These are phyloP conservation scores for Miscanthus sacchariflorus DNA, from an alignment of 202 grass and related monocot genomes.

Conservation along the genomic window DNA sequence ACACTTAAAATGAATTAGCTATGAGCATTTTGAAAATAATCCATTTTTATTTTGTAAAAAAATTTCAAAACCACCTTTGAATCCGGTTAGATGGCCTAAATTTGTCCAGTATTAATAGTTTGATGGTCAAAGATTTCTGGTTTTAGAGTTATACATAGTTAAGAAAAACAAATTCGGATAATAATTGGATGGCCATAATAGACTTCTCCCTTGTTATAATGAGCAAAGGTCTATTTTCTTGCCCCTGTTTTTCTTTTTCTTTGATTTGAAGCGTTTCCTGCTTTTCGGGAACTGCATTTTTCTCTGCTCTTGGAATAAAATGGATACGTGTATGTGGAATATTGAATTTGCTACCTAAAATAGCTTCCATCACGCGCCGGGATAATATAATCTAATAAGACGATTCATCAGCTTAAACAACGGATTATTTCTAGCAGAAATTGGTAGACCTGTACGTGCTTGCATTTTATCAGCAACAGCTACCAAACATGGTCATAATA, in stretches of 20 bases:
- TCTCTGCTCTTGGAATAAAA: background rate
- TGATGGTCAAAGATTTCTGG: too few species aligned
- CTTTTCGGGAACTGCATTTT: background rate
- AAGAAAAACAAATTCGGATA: too few species aligned
- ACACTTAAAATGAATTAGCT: too few species aligned
- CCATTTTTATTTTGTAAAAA: background rate
- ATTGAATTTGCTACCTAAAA: background rate
- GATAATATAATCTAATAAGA: slow-evolving; percentile 26
- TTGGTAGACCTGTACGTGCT: background rate
- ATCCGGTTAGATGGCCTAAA: too few species aligned
- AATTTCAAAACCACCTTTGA: too few species aligned
- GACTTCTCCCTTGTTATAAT: too few species aligned
- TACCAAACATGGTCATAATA: slow-evolving; percentile 14
- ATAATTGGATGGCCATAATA: too few species aligned
- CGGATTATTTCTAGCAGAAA: background rate
- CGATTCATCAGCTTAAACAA: slow-evolving; percentile 25
- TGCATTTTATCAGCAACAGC: slow-evolving; percentile 18
- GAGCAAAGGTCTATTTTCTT: too few species aligned
- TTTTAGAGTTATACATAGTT: too few species aligned
- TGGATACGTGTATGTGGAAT: background rate
- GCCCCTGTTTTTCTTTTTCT: background rate
- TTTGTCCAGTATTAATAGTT: too few species aligned
- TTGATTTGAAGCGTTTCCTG: background rate
- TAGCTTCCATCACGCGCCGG: background rate
- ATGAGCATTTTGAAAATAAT: background rate